These are phyloP conservation scores for Podospora pseudocomata DNA, from an alignment of 495 filamentous ascomycete genomes.

Conservation along the genomic window DNA sequence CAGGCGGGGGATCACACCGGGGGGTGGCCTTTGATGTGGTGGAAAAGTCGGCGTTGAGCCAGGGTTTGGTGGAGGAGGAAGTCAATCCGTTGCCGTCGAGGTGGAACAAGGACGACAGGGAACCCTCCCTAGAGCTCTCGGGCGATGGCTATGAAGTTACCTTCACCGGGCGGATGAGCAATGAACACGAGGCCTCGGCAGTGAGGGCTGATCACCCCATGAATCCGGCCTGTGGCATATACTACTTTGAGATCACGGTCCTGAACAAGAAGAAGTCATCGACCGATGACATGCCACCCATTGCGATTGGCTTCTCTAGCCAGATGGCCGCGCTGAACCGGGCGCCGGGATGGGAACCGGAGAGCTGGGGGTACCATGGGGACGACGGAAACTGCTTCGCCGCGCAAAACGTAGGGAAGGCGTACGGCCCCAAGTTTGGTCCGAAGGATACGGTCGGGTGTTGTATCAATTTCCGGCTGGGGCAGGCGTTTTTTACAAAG, in stretches of 20 bases:
- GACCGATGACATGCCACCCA: slow-evolving; percentile 73
- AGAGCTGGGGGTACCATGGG: slow-evolving; percentile 96
- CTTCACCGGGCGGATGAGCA: slow-evolving; percentile 48
- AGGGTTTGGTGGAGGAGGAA: slow-evolving; percentile 46
- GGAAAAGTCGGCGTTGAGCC: slow-evolving; percentile 62
- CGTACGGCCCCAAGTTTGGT: slow-evolving; percentile 69
- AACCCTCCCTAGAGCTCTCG: slow-evolving; percentile 65
- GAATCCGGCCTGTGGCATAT: slow-evolving; percentile 88
- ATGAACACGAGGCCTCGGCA: slow-evolving; percentile 76
- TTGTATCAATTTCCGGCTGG: slow-evolving; percentile 85
- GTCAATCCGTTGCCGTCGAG: slow-evolving; percentile 69
- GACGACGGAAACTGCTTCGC: slow-evolving; percentile 90
- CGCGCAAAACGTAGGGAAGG: slow-evolving; percentile 66
- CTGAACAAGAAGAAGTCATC: slow-evolving; percentile 64
- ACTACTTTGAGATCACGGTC: slow-evolving; percentile 95
- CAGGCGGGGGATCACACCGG: slow-evolving; percentile 58
- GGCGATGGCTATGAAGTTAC: slow-evolving; percentile 75
- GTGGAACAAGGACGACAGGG: slow-evolving; percentile 80
- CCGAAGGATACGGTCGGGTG: slow-evolving; percentile 83
- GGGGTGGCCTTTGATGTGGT: slow-evolving; percentile 84
- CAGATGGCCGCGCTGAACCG: slow-evolving; percentile 70
- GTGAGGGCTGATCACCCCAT: slow-evolving; percentile 85
- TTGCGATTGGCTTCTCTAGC: slow-evolving; percentile 84
- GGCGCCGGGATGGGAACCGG: slow-evolving; percentile 90
- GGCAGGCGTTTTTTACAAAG: slow-evolving; percentile 91